Percentiles rank a stretch among this genome's conserved stretches.
Evolutionary conservation across 2,329 filamentous ascomycete species (phyloP).

Genomic region (Talaromyces sp.): DNA sequence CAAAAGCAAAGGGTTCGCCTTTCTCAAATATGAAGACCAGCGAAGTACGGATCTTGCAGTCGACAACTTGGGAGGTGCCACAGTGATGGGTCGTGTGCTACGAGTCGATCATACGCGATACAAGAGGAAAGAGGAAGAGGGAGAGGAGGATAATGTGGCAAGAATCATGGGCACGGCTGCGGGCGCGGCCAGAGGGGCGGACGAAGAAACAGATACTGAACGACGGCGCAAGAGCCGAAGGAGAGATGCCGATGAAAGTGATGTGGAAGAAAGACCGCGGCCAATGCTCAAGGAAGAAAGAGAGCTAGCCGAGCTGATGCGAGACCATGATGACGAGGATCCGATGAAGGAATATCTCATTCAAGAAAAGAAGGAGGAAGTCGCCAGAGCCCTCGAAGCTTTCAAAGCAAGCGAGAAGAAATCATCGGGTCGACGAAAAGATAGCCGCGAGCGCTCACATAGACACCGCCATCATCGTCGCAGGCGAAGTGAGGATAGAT

Average conservation of each 20-base stretch:
- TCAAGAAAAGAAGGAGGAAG: constrained; percentile 86
- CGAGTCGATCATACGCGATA: constrained; percentile 93
- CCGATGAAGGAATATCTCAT: constrained; percentile 94
- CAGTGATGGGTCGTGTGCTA: constrained; percentile 74
- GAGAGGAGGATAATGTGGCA: constrained; percentile 52
- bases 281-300: constrained; percentile 76
- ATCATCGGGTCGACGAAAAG: constrained; percentile 30
- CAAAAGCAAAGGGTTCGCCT: constrained; percentile 91
- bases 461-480: constrained; percentile 44
- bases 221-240: constrained; percentile 36
- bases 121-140: constrained; percentile 74
- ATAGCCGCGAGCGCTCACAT: constrained; percentile 41
- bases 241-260: constrained; percentile 45
- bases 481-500: constrained; percentile 33
- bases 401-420: constrained; percentile 47
- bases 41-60: constrained; percentile 93
- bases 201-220: constrained; percentile 38
- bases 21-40: constrained; percentile 98
- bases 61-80: constrained; percentile 88
- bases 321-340: constrained; percentile 88
- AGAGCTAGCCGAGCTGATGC: constrained; percentile 72
- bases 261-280: constrained; percentile 52
- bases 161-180: constrained; percentile 49
- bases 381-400: constrained; percentile 66
- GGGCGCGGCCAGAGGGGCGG: constrained; percentile 24